These are phyloP conservation scores for Astathelohania contejeani DNA, from an alignment of 371 early-diverging fungal genomes.

Conservation along the genomic window DNA sequence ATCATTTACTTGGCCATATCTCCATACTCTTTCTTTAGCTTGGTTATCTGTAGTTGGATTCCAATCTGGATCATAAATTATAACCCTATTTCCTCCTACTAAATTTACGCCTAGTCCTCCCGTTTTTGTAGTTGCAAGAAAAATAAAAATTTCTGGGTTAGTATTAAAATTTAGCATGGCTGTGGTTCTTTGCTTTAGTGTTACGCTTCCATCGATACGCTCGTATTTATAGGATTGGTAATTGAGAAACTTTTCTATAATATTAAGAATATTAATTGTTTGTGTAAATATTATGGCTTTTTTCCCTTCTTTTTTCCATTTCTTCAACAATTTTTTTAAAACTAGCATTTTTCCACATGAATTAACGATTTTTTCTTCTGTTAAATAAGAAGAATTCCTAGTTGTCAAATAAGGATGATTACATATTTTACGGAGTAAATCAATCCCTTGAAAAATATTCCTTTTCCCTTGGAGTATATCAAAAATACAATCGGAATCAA, in stretches of 20 bases:
- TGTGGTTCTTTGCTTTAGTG: constrained; percentile 60
- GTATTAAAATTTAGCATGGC: constrained; percentile 73
- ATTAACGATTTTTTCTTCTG: constrained; percentile 52
- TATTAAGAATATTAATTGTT: constrained; percentile 81
- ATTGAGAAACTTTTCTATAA: constrained; percentile 60
- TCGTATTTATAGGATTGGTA: constrained; percentile 57
- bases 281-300: constrained; percentile 80
- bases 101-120: constrained; percentile 87
- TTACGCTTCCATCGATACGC: constrained; percentile 83
- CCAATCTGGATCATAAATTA: constrained; percentile 95
- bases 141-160: constrained; percentile 58
- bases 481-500: constrained; percentile 58
- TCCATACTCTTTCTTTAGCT: constrained; percentile 83
- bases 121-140: constrained; percentile 81
- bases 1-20: constrained; percentile 69
- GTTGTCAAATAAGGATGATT: constrained; percentile 66
- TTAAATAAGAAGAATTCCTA: constrained; percentile 22
- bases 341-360: constrained; percentile 72
- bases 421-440: constrained; percentile 78
- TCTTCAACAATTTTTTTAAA: constrained; percentile 60
- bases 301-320: constrained; percentile 69
- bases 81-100: constrained; percentile 74
- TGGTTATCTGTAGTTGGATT: constrained; percentile 89
- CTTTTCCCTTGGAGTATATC: constrained; percentile 64
- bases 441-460: constrained; percentile 72